Percentiles rank a stretch among this genome's conserved stretches.
Conservation (phyloP, 2,329 filamentous ascomycete species). For the Dactylellina parvicollis region DNA sequence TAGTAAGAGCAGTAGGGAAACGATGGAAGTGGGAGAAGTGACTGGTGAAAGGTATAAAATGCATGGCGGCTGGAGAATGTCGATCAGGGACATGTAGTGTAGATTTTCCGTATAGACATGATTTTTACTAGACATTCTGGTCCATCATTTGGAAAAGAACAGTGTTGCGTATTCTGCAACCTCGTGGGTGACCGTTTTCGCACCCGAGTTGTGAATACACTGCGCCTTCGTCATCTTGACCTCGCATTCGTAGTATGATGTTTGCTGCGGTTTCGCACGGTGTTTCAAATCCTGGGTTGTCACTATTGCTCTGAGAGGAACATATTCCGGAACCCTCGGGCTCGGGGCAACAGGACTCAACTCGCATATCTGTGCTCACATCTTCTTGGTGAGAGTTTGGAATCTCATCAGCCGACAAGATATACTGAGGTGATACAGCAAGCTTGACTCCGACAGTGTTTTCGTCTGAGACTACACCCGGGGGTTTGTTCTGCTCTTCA, state of each 20-base stretch:
- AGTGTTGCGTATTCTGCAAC: conserved; percentile 59
- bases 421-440: too few relatives aligned
- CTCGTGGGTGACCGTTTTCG: not conserved
- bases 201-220: conserved; percentile 32
- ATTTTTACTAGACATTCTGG: conserved; percentile 52
- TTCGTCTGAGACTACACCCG: too few relatives aligned
- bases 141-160: conserved; percentile 60
- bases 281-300: conserved; percentile 22
- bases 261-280: conserved; percentile 32
- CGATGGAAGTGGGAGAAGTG: conserved; percentile 68
- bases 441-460: too few relatives aligned
- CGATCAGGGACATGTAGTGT: too few relatives aligned
- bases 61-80: too few relatives aligned
- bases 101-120: not conserved
- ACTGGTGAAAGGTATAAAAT: too few relatives aligned
- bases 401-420: too few relatives aligned
- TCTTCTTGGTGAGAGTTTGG: too few relatives aligned
- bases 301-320: not conserved
- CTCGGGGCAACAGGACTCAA: too few relatives aligned
- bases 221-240: conserved; percentile 10
- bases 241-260: conserved; percentile 45
- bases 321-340: too few relatives aligned
- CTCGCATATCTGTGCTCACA: too few relatives aligned
- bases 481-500: too few relatives aligned
- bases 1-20: conserved; percentile 70